Percentiles rank a stretch among this genome's conserved stretches.
phyloP scores from a whole-genome alignment of 768 basidiomycete genomes.

The Cystobasidiopsis lactophilus region DNA sequence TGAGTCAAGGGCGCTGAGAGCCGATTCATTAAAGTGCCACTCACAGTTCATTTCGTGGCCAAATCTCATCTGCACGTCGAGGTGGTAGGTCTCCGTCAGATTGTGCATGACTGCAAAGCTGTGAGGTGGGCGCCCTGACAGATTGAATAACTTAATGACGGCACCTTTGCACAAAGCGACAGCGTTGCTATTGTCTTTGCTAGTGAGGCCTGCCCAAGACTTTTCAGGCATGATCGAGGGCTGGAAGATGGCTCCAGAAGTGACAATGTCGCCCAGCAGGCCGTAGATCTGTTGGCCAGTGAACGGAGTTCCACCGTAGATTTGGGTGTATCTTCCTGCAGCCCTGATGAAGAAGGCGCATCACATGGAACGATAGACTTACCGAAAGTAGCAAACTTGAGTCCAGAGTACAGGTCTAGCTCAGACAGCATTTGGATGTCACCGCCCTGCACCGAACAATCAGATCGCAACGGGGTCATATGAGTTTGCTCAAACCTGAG shows the following conservation, averaged over 20 bases:
- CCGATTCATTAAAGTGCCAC: no score
- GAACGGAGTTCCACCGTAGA: not conserved
- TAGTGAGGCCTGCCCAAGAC: slow-evolving; percentile 8
- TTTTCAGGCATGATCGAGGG: slow-evolving; percentile 8
- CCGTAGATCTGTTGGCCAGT: slow-evolving; percentile 2
- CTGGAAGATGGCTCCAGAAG: slow-evolving; percentile 4
- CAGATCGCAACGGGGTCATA: no score
- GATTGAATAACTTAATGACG: no score
- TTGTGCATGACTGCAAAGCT: not conserved
- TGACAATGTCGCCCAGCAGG: slow-evolving; percentile 7
- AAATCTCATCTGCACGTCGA: not conserved
- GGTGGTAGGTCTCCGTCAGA: not conserved
- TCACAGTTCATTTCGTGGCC: no score
- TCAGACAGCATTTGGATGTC: no score
- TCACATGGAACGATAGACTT: not conserved
- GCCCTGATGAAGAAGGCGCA: not conserved
- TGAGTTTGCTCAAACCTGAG: no score
- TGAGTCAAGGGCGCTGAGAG: no score
- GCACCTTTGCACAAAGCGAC: slow-evolving; percentile 5
- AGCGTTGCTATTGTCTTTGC: slow-evolving; percentile 5
- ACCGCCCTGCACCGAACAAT: no score
- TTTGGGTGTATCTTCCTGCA: not conserved
- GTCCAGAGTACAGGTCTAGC: no score
- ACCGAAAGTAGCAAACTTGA: no score
- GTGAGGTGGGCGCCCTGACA: no score